phyloP scores from a whole-genome alignment of 1,139 yeast genomes.

The Zygoascus hellenicus region DNA sequence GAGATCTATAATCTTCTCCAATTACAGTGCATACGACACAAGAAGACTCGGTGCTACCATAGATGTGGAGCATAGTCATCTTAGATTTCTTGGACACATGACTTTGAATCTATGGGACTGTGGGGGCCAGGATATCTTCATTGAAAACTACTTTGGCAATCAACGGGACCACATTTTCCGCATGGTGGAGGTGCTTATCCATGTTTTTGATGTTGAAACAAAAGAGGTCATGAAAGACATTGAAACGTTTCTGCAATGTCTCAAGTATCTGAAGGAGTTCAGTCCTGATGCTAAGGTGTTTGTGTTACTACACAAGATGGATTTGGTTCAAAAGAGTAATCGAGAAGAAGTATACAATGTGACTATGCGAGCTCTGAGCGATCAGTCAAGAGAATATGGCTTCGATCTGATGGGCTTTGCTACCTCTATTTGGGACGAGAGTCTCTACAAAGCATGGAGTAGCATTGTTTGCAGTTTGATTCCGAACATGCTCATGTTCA shows the following conservation, averaged over 20 bases:
- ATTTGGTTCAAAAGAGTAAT: constrained; percentile 80
- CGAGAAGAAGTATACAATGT: constrained; percentile 75
- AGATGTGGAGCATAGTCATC: constrained; percentile 94
- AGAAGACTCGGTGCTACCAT: constrained; percentile 94
- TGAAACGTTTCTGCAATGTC: constrained; percentile 80
- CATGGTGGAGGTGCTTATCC: constrained; percentile 95
- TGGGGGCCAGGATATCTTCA: constrained; percentile 90
- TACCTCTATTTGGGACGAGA: constrained; percentile 97
- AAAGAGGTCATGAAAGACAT: constrained; percentile 90
- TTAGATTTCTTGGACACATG: constrained; percentile 90
- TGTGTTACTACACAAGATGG: constrained; percentile 93
- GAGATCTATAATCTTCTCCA: constrained; percentile 90
- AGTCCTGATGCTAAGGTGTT: constrained; percentile 91
- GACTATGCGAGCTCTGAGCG: constrained; percentile 77
- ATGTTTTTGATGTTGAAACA: constrained; percentile 93
- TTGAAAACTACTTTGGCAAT: constrained; percentile 86
- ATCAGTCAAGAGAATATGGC: constrained; percentile 71
- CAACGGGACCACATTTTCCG: constrained; percentile 89
- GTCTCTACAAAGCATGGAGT: constrained; percentile 95
- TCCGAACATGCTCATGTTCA: constrained; percentile 82
- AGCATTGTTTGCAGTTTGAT: constrained; percentile 90
- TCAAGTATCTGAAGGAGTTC: constrained; percentile 74
- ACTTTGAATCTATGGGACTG: constrained; percentile 96
- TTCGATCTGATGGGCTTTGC: constrained; percentile 85
- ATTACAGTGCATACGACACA: constrained; percentile 95